phyloP scores from a whole-genome alignment of 1,139 yeast genomes.

The Wickerhamiella pararugosa region DNA sequence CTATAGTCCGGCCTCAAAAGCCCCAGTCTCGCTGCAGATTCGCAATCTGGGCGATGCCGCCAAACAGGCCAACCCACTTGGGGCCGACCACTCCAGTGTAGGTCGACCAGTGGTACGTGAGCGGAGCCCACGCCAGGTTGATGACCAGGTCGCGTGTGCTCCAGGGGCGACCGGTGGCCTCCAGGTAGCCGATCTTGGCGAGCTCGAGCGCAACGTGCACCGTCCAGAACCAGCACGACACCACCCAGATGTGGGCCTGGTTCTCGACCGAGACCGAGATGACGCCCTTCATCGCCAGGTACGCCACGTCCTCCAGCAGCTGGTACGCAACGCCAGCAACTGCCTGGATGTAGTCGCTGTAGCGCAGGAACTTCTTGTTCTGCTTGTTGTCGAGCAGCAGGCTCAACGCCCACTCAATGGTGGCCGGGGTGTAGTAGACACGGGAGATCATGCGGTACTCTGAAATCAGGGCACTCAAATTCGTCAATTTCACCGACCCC shows the following conservation, averaged over 20 bases:
- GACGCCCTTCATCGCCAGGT: constrained; percentile 27
- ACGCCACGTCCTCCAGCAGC: constrained; percentile 29
- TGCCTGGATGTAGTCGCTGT: constrained; percentile 25
- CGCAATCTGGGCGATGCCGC: constrained; percentile 24
- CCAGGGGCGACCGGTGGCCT: constrained; percentile 16
- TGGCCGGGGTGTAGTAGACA: constrained; percentile 25
- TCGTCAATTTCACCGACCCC: constrained; percentile 14
- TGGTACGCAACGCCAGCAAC: constrained; percentile 26
- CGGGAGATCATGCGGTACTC: constrained; percentile 29
- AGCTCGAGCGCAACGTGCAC: constrained; percentile 28
- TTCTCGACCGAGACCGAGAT: constrained; percentile 20
- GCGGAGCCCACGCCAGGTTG: constrained; percentile 28
- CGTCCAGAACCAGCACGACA: constrained; percentile 30
- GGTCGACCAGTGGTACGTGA: constrained; percentile 32
- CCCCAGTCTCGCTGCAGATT: background rate
- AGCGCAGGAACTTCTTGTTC: constrained; percentile 16
- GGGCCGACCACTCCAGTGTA: constrained; percentile 24
- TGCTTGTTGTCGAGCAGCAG: constrained; percentile 17
- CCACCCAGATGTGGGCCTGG: constrained; percentile 24
- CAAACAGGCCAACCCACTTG: constrained; percentile 26
- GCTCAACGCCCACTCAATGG: constrained; percentile 25
- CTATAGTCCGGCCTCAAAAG: too few species aligned
- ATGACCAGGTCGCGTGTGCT: constrained; percentile 19
- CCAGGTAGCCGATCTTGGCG: constrained; percentile 13
- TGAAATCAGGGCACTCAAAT: constrained; percentile 22